phyloP scores from a whole-genome alignment of 192 early-diverging fungal species.

The Backusella macrospora region DNA sequence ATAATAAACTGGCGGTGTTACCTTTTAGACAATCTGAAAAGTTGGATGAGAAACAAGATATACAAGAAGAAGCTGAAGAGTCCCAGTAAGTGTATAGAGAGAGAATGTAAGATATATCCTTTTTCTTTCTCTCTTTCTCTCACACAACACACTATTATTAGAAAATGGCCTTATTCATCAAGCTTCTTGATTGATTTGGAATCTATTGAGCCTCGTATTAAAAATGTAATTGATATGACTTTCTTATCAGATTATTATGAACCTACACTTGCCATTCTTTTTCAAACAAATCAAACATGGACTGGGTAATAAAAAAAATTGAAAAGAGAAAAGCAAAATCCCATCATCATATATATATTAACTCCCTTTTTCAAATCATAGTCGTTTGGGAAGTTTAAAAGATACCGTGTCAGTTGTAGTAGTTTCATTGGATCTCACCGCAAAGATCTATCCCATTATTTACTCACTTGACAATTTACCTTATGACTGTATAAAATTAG shows the following conservation, averaged over 20 bases:
- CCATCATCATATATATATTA: no score
- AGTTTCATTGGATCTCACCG: conserved; percentile 82
- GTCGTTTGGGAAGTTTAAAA: conserved; percentile 34
- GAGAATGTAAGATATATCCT: neutral
- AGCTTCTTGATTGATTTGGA: conserved; percentile 78
- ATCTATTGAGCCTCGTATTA: conserved; percentile 59
- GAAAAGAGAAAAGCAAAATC: no score
- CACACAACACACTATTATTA: neutral
- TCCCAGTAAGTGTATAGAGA: conserved; percentile 46
- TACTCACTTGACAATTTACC: conserved; percentile 79
- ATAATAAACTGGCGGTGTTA: conserved; percentile 85
- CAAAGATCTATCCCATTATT: conserved; percentile 79
- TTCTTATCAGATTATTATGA: conserved; percentile 92
- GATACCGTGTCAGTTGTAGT: conserved; percentile 51
- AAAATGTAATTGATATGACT: conserved; percentile 84
- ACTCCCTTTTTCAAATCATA: neutral
- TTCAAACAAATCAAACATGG: conserved; percentile 86
- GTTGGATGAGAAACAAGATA: conserved; percentile 27
- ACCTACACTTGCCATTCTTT: conserved; percentile 93
- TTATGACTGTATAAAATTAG: conserved; percentile 73
- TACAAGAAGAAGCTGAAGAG: conserved; percentile 57
- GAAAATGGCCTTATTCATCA: conserved; percentile 63
- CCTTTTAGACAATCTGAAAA: conserved; percentile 78
- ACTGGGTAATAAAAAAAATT: conserved; percentile 63
- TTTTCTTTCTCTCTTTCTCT: neutral